Evolutionary conservation across 306 rosid species (phyloP).

Genomic region (Cucurbita maxima): DNA sequence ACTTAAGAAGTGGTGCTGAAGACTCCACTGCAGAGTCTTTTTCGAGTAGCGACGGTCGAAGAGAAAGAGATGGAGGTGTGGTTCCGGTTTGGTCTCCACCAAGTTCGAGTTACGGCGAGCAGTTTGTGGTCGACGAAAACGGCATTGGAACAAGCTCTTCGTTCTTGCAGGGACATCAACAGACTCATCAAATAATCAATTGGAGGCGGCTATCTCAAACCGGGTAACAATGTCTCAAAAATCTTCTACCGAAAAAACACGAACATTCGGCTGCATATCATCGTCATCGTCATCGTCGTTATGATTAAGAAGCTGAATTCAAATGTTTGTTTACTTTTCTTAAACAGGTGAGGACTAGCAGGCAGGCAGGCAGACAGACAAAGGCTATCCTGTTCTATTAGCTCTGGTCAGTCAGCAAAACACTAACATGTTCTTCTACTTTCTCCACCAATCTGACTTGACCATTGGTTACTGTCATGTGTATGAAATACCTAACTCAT

Average conservation of each 20-base stretch:
- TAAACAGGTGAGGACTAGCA: slow-evolving; percentile 34
- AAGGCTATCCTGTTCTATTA: neutral
- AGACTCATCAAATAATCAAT: slow-evolving; percentile 68
- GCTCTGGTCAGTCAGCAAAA: slow-evolving; percentile 12
- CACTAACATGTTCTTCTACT: slow-evolving; percentile 13
- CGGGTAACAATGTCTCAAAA: slow-evolving; percentile 37
- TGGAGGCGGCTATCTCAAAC: slow-evolving; percentile 84
- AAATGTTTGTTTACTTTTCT: slow-evolving; percentile 1
- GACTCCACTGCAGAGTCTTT: slow-evolving; percentile 72
- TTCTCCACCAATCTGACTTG: slow-evolving; percentile 14
- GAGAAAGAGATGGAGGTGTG: slow-evolving; percentile 76
- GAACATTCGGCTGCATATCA: neutral
- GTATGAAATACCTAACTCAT: slow-evolving; percentile 27
- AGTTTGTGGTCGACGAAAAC: slow-evolving; percentile 60
- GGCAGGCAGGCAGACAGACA: slow-evolving; percentile 10
- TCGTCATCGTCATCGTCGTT: neutral
- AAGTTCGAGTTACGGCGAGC: slow-evolving; percentile 53
- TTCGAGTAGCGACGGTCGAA: slow-evolving; percentile 43
- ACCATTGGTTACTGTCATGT: slow-evolving; percentile 24
- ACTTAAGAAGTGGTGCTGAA: slow-evolving; percentile 27
- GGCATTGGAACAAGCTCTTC: slow-evolving; percentile 50
- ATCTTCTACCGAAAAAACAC: neutral
- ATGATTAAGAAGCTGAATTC: neutral
- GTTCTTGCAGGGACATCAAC: slow-evolving; percentile 78
- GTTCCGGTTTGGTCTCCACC: slow-evolving; percentile 96